Evolutionary conservation across 805 yeast genomes (phyloP).

Genomic region (Teunomyces kruisii): DNA sequence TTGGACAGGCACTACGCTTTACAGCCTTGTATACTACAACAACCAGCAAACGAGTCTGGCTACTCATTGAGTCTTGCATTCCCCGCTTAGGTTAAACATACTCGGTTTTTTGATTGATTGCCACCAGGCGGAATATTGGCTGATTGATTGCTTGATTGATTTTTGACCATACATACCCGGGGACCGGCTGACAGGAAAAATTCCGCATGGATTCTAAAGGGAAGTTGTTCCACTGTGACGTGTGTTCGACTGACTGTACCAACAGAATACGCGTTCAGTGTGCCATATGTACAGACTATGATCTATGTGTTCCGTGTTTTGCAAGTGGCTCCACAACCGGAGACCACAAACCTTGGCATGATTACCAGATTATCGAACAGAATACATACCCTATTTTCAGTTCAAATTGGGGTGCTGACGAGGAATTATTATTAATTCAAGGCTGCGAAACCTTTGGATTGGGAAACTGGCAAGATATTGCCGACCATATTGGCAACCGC

Average conservation of each 20-base stretch:
- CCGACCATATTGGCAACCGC: constrained; percentile 92
- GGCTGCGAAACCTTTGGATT: constrained; percentile 90
- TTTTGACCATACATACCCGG: neutral
- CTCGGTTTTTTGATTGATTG: constrained; percentile 2
- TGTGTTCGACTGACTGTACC: constrained; percentile 95
- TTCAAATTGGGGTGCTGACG: constrained; percentile 97
- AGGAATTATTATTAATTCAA: constrained; percentile 81
- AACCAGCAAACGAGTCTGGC: neutral
- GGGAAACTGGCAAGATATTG: constrained; percentile 98
- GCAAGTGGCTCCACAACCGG: constrained; percentile 79
- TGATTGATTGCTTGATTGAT: constrained; percentile 1
- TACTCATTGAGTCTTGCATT: neutral
- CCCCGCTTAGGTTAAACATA: neutral
- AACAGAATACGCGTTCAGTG: constrained; percentile 87
- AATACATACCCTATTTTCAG: constrained; percentile 91
- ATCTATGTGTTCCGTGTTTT: constrained; percentile 97
- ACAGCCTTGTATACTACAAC: neutral
- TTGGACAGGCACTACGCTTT: constrained; percentile 1
- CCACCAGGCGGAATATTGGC: neutral
- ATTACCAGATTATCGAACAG: constrained; percentile 88
- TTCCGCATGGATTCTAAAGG: constrained; percentile 37
- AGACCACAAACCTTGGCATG: constrained; percentile 92
- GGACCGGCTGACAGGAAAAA: constrained; percentile 3
- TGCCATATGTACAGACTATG: constrained; percentile 91
- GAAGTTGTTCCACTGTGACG: constrained; percentile 79